phyloP scores from a whole-genome alignment of 2,329 filamentous ascomycete species.

The Aspergillus japonicus region DNA sequence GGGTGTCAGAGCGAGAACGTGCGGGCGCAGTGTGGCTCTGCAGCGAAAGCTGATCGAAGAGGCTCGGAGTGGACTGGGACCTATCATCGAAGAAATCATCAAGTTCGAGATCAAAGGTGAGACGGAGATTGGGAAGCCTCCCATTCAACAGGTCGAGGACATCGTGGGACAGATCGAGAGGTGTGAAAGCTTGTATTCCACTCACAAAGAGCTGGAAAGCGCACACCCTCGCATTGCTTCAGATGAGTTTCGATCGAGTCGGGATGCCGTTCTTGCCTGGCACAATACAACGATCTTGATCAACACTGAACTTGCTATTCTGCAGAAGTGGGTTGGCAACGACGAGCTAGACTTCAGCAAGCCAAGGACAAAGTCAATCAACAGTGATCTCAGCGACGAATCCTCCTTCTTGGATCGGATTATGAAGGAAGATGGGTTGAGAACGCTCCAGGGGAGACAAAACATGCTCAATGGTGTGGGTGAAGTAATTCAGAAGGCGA shows the following conservation, averaged over 20 bases:
- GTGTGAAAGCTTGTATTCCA: constrained; percentile 81
- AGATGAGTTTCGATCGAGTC: constrained; percentile 74
- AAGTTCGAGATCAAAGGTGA: constrained; percentile 93
- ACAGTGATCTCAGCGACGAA: constrained; percentile 77
- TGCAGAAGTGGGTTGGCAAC: constrained; percentile 97
- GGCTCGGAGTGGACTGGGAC: constrained; percentile 69
- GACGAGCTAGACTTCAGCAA: constrained; percentile 88
- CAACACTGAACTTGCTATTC: constrained; percentile 85
- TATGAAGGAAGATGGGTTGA: constrained; percentile 91
- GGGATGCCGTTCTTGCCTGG: constrained; percentile 89
- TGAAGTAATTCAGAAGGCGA: constrained; percentile 87
- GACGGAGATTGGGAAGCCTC: constrained; percentile 83
- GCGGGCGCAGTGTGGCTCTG: constrained; percentile 77
- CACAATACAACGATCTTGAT: constrained; percentile 96
- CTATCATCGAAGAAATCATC: constrained; percentile 80
- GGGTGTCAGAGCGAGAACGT: constrained; percentile 78
- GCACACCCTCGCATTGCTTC: constrained; percentile 77
- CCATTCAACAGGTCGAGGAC: constrained; percentile 84
- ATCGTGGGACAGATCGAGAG: constrained; percentile 88
- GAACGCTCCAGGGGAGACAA: constrained; percentile 77
- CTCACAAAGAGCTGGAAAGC: constrained; percentile 68
- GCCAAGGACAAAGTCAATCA: constrained; percentile 66
- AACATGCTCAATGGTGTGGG: constrained; percentile 85
- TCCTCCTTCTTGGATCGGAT: constrained; percentile 91
- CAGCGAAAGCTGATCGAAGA: constrained; percentile 89